Conservation (phyloP, 441 rosid species). For the Pelargonium myrrhifolium region DNA sequence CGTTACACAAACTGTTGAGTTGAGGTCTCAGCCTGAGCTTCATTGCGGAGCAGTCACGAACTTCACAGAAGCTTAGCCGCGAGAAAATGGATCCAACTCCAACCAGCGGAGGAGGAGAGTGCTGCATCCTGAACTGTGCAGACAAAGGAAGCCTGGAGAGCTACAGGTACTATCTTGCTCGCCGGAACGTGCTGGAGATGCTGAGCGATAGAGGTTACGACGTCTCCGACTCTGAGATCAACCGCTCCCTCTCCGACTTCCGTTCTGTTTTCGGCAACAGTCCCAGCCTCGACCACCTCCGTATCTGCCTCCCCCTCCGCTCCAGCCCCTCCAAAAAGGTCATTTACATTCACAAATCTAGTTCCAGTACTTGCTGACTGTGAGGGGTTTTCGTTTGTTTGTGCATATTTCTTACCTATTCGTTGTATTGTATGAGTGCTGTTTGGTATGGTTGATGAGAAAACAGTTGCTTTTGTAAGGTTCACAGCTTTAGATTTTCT, state of each 20-base stretch:
- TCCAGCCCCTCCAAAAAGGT: conserved; percentile 31
- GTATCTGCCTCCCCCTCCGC: conserved; percentile 23
- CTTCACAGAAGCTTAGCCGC: not conserved
- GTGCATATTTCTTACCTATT: not conserved
- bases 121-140: not conserved
- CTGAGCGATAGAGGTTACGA: conserved; percentile 38
- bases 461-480: not conserved
- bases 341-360: not conserved
- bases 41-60: not conserved
- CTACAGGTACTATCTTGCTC: conserved; percentile 36
- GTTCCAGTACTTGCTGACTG: not conserved
- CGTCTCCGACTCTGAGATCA: conserved; percentile 24
- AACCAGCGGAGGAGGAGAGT: not conserved
- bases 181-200: conserved; percentile 39
- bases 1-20: not conserved
- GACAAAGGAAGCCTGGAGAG: conserved; percentile 29
- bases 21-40: not conserved
- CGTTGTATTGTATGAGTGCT: not conserved
- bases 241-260: conserved; percentile 28
- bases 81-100: not conserved
- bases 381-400: not conserved
- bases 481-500: too few species aligned
- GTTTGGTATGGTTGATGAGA: not conserved
- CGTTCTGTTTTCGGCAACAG: conserved; percentile 26
- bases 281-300: conserved; percentile 28